Conservation (phyloP, 2,329 filamentous ascomycete species). For the Aspergillus intermedius region DNA sequence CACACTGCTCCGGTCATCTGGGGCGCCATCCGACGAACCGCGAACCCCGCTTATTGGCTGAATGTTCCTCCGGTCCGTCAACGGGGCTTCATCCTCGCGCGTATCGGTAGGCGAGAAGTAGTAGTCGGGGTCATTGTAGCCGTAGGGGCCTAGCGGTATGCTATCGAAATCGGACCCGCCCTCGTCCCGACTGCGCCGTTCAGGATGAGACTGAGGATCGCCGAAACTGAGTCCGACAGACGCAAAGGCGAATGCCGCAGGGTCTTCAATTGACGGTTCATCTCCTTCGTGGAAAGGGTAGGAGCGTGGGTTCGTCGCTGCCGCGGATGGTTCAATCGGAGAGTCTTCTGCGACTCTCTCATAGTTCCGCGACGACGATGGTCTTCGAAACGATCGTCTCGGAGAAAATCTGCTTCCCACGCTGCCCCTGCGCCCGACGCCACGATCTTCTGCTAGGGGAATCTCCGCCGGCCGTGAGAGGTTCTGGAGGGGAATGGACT, state of each 20-base stretch:
- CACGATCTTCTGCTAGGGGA: constrained; percentile 20
- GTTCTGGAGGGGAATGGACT: constrained; percentile 66
- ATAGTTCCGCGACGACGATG: constrained; percentile 43
- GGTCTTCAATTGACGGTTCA: constrained; percentile 29
- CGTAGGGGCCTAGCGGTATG: constrained; percentile 22
- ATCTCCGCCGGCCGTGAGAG: constrained; percentile 40
- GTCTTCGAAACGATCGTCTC: constrained; percentile 35
- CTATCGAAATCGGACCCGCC: constrained; percentile 23
- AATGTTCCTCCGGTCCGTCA: constrained; percentile 52
- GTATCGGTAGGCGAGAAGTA: constrained; percentile 50
- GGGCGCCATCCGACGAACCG: constrained; percentile 33
- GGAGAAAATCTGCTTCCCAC: constrained; percentile 40
- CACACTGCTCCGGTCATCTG: constrained; percentile 42
- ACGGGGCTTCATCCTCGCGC: constrained; percentile 50
- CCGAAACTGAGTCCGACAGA: constrained; percentile 38
- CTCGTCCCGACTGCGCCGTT: constrained; percentile 19
- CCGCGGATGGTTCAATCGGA: constrained; percentile 28
- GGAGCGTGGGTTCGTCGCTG: constrained; percentile 15
- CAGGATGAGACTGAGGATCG: constrained; percentile 16
- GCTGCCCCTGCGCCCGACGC: constrained; percentile 23
- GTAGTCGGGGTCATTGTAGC: constrained; percentile 42
- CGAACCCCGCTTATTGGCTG: constrained; percentile 51
- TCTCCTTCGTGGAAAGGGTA: constrained; percentile 19
- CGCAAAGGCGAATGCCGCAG: constrained; percentile 36
- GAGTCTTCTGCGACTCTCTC: constrained; percentile 49